phyloP scores from a whole-genome alignment of 768 basidiomycete species.

The Russula earlei region DNA sequence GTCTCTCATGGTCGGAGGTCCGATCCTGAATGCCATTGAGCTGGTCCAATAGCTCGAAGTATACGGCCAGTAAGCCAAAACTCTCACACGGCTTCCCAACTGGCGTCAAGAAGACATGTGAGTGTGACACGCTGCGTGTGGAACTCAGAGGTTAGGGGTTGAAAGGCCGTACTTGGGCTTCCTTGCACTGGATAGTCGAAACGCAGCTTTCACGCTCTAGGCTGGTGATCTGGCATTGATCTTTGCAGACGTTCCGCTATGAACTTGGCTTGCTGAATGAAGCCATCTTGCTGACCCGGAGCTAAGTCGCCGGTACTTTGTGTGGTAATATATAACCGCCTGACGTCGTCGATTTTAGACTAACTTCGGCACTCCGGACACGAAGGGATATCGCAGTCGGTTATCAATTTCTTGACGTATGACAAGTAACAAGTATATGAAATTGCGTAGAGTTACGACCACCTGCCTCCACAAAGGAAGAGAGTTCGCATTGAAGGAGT shows the following conservation, averaged over 20 bases:
- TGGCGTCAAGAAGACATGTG: not conserved
- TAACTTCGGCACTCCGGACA: constrained; percentile 10
- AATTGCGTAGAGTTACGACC: not conserved
- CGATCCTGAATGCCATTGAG: no score
- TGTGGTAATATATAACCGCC: not conserved
- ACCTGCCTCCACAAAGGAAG: not conserved
- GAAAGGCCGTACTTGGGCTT: constrained; percentile 5
- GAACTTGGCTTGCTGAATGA: constrained; percentile 9
- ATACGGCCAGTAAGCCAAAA: constrained; percentile 12
- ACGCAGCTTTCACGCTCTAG: constrained; percentile 6
- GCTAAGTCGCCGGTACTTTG: not conserved
- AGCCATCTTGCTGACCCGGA: not conserved
- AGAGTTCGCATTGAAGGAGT: constrained; percentile 2
- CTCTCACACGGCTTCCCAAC: constrained; percentile 12
- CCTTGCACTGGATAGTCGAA: constrained; percentile 4
- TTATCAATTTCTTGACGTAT: not conserved
- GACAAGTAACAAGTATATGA: not conserved
- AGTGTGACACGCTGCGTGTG: not conserved
- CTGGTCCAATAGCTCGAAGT: no score
- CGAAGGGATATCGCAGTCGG: not conserved
- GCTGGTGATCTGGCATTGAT: not conserved
- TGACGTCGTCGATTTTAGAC: constrained; percentile 7
- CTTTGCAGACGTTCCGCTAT: constrained; percentile 4
- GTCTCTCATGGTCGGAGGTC: no score
- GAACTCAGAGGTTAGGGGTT: not conserved